These are phyloP conservation scores for Thymus mandschuricus DNA, from an alignment of 257 asterid genomes.

Conservation along the genomic window DNA sequence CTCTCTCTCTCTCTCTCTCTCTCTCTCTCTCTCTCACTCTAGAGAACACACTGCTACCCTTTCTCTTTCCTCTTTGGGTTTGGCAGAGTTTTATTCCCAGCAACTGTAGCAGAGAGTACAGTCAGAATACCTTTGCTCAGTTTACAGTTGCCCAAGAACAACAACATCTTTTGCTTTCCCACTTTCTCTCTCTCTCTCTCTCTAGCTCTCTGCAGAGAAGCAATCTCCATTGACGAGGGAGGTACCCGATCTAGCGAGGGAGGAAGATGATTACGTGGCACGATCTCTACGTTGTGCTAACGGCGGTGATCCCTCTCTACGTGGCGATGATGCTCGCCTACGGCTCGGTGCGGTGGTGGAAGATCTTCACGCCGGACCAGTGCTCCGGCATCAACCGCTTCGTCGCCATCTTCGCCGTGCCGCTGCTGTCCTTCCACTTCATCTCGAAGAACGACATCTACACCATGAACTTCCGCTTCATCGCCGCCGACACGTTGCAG, in stretches of 20 bases:
- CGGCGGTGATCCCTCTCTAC: conserved; percentile 82
- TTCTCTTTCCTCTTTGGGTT: conserved; percentile 20
- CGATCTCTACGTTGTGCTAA: conserved; percentile 83
- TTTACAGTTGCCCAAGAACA: background rate
- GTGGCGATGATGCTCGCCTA: conserved; percentile 94
- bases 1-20: background rate
- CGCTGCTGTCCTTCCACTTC: conserved; percentile 84
- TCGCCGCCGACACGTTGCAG: conserved; percentile 86
- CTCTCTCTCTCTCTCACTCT: background rate
- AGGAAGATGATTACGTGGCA: conserved; percentile 69
- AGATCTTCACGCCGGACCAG: conserved; percentile 89
- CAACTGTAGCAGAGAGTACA: conserved; percentile 22
- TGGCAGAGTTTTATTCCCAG: conserved; percentile 32
- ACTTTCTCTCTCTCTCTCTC: no score
- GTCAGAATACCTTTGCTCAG: background rate
- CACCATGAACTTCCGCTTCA: conserved; percentile 76
- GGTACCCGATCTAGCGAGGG: conserved; percentile 7
- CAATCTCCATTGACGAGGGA: background rate
- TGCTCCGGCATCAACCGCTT: conserved; percentile 93
- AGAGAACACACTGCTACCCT: background rate
- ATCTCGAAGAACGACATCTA: conserved; percentile 75
- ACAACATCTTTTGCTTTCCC: background rate
- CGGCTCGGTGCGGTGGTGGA: conserved; percentile 98
- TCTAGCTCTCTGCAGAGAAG: background rate
- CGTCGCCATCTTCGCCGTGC: conserved; percentile 90